phyloP scores from a whole-genome alignment of 1,139 yeast species.

The Blastobotrys indianensis region DNA sequence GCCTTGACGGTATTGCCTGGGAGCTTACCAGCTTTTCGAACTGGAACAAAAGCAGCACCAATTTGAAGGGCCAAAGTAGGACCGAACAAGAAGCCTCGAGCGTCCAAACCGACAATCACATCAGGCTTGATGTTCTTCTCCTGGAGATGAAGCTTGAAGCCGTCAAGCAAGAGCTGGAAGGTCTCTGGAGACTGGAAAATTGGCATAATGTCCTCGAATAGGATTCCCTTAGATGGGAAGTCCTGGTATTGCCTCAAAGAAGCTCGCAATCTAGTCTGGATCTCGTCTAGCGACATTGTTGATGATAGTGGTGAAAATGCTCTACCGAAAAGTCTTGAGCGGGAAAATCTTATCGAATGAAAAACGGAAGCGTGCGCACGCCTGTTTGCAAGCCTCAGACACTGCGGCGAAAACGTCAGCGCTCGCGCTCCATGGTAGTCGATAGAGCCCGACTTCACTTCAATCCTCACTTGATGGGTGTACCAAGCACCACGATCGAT shows the following conservation, averaged over 20 bases:
- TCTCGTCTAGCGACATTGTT: slow-evolving; percentile 6
- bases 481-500: too few species aligned
- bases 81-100: slow-evolving; percentile 95
- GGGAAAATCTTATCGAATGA: background rate
- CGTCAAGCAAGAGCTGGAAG: slow-evolving; percentile 74
- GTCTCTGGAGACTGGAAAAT: slow-evolving; percentile 76
- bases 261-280: slow-evolving; percentile 24
- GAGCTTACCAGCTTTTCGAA: slow-evolving; percentile 90
- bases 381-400: too few species aligned
- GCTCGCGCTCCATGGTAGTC: too few species aligned
- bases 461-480: too few species aligned
- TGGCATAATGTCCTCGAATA: slow-evolving; percentile 94
- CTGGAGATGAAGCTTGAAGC: slow-evolving; percentile 70
- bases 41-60: slow-evolving; percentile 88
- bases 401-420: too few species aligned
- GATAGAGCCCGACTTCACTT: too few species aligned
- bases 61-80: slow-evolving; percentile 89
- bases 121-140: slow-evolving; percentile 59
- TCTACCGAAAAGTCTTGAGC: background rate
- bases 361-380: background rate
- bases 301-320: background rate
- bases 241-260: slow-evolving; percentile 67
- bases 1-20: slow-evolving; percentile 80
- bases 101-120: slow-evolving; percentile 88
- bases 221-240: slow-evolving; percentile 88